Conservation (phyloP, 2,329 filamentous ascomycete species). For the Periglandula ipomoeae region DNA sequence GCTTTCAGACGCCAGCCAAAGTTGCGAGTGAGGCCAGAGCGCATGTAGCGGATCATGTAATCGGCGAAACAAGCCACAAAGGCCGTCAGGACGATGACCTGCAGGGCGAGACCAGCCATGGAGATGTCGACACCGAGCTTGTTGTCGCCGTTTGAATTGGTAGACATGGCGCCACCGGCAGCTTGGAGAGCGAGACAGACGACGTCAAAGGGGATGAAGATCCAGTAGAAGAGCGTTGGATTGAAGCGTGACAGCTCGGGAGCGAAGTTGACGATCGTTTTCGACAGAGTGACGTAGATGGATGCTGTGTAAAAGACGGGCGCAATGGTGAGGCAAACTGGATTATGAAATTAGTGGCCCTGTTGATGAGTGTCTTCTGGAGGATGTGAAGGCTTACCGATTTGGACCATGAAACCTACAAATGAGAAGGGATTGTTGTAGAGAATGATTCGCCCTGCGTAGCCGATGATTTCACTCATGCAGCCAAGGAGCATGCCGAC, state of each 20-base stretch:
- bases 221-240: slow-evolving; percentile 34
- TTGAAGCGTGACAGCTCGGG: slow-evolving; percentile 33
- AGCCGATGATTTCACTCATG: slow-evolving; percentile 50
- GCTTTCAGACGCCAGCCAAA: slow-evolving; percentile 21
- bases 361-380: too few relatives aligned
- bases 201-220: slow-evolving; percentile 47
- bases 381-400: slow-evolving; percentile 32
- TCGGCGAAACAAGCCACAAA: slow-evolving; percentile 41
- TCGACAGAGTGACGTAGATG: slow-evolving; percentile 54
- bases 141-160: slow-evolving; percentile 29
- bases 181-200: slow-evolving; percentile 49
- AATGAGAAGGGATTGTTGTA: slow-evolving; percentile 50
- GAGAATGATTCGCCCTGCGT: slow-evolving; percentile 49
- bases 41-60: slow-evolving; percentile 37
- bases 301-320: slow-evolving; percentile 46
- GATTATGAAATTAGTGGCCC: not conserved
- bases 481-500: slow-evolving; percentile 46
- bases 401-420: slow-evolving; percentile 56
- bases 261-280: slow-evolving; percentile 30
- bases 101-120: slow-evolving; percentile 47
- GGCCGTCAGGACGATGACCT: slow-evolving; percentile 44
- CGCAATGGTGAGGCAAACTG: slow-evolving; percentile 45
- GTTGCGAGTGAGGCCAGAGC: slow-evolving; percentile 15
- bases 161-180: slow-evolving; percentile 45
- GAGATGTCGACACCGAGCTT: slow-evolving; percentile 28